phyloP scores from a whole-genome alignment of 441 rosid species.

The Erodium trifolium region DNA sequence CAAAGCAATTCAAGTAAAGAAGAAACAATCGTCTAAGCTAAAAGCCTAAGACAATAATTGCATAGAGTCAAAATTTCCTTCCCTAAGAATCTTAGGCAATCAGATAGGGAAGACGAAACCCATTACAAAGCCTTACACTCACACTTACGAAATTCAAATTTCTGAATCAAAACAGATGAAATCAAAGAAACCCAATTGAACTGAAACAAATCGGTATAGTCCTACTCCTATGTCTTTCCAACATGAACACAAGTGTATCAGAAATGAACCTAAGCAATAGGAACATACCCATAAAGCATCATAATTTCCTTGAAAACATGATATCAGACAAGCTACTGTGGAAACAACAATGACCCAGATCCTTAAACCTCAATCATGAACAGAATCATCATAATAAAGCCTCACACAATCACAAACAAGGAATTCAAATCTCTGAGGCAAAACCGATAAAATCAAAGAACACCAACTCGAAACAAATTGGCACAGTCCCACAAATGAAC shows the following conservation, averaged over 20 bases:
- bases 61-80: not conserved
- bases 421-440: not conserved
- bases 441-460: not conserved
- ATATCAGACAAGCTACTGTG: not conserved
- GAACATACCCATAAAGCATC: not conserved
- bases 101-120: not conserved
- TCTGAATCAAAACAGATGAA: not conserved
- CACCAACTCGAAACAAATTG: not conserved
- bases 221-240: not conserved
- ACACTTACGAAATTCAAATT: not conserved
- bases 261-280: not conserved
- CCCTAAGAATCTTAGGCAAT: not conserved
- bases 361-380: conserved; percentile 2
- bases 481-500: not conserved
- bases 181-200: not conserved
- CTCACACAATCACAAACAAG: not conserved
- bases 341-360: not conserved
- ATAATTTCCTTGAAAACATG: not conserved
- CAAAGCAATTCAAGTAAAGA: not conserved
- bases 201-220: not conserved
- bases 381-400: not conserved
- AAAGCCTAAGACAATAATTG: not conserved
- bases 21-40: not conserved
- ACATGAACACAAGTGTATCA: not conserved
- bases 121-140: not conserved